phyloP scores from a whole-genome alignment of 1,284 basidiomycete species.

The Coniferiporia weirii region DNA sequence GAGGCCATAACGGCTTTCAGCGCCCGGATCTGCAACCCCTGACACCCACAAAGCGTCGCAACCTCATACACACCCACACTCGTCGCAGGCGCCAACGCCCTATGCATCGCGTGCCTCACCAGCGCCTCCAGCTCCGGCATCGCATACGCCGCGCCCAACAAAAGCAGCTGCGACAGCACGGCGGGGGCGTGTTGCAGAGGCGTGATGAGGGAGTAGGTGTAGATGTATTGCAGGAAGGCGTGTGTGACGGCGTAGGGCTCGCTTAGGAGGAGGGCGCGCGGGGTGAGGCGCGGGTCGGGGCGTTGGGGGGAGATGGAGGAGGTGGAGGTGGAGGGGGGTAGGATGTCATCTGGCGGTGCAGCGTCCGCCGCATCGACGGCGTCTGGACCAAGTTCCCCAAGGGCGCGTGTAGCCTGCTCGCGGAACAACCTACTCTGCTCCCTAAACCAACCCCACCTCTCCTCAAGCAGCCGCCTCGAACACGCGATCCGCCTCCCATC shows the following conservation, averaged over 20 bases:
- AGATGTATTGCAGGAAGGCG: slow-evolving; percentile 90
- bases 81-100: slow-evolving; percentile 74
- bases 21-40: slow-evolving; percentile 83
- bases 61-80: slow-evolving; percentile 92
- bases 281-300: slow-evolving; percentile 71
- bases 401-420: slow-evolving; percentile 45
- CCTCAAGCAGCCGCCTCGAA: slow-evolving; percentile 76
- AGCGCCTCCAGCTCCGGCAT: slow-evolving; percentile 74
- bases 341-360: slow-evolving; percentile 42
- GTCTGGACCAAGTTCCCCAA: slow-evolving; percentile 42
- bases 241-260: slow-evolving; percentile 87
- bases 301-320: slow-evolving; percentile 38
- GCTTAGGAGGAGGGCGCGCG: slow-evolving; percentile 74
- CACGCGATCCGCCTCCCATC: slow-evolving; percentile 82
- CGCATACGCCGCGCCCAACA: slow-evolving; percentile 81
- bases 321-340: slow-evolving; percentile 26
- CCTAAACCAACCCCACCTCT: slow-evolving; percentile 93
- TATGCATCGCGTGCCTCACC: slow-evolving; percentile 90
- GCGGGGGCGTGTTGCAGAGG: slow-evolving; percentile 87
- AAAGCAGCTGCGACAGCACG: slow-evolving; percentile 81
- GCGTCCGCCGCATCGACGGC: slow-evolving; percentile 37
- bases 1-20: slow-evolving; percentile 72
- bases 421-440: slow-evolving; percentile 59
- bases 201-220: slow-evolving; percentile 80
- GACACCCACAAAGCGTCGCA: slow-evolving; percentile 84